Evolutionary conservation across 1,284 basidiomycete species (phyloP).

Genomic region (Cryptococcus sp.): DNA sequence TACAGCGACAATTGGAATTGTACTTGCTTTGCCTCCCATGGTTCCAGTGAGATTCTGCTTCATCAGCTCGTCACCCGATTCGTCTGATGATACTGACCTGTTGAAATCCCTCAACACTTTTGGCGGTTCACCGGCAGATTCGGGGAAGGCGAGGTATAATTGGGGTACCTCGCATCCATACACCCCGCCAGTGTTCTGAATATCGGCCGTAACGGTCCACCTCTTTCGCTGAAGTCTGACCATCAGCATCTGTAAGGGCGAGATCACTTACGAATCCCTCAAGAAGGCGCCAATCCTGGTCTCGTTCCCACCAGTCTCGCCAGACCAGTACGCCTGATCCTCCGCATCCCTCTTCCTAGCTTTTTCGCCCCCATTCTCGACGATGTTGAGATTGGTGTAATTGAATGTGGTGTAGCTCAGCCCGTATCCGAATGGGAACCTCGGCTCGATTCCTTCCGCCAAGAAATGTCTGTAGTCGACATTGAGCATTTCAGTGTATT

Average conservation of each 20-base stretch:
- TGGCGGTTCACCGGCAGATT: slow-evolving; percentile 42
- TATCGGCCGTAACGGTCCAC: slow-evolving; percentile 37
- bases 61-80: too few species aligned
- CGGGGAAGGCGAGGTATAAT: slow-evolving; percentile 47
- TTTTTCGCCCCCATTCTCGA: slow-evolving; percentile 3
- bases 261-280: slow-evolving; percentile 17
- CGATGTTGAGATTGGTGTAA: slow-evolving; percentile 57
- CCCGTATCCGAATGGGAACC: slow-evolving; percentile 76
- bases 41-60: slow-evolving; percentile 20
- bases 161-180: slow-evolving; percentile 49
- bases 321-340: not conserved
- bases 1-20: slow-evolving; percentile 43
- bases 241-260: not conserved
- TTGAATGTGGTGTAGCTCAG: slow-evolving; percentile 76
- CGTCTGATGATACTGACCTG: slow-evolving; percentile 2
- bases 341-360: slow-evolving; percentile 2
- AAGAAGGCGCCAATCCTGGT: slow-evolving; percentile 19
- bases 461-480: slow-evolving; percentile 79
- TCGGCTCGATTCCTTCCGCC: slow-evolving; percentile 57
- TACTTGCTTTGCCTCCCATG: slow-evolving; percentile 35
- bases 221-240: not conserved
- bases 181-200: slow-evolving; percentile 50
- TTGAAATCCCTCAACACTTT: slow-evolving; percentile 43
- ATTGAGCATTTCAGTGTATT: slow-evolving; percentile 66
- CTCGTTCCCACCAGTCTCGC: not conserved